Evolutionary conservation across 2,329 filamentous ascomycete genomes (phyloP), one percentile per base, ranked within the genome.

Genomic region (Zymoseptoria ardabiliae): DNA sequence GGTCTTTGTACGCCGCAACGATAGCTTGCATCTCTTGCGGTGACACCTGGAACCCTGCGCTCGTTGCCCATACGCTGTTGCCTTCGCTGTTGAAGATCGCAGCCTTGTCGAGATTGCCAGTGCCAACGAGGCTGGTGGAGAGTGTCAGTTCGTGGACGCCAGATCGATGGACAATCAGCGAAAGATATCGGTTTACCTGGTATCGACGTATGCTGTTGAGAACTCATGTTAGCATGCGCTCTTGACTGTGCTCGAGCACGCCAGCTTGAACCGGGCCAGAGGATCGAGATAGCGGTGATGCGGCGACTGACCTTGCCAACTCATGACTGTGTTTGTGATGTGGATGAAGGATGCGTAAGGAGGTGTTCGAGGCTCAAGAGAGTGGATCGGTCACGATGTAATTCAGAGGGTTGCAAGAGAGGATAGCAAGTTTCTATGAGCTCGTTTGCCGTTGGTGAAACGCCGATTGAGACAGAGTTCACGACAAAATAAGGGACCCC

Each of bases 31-130:
- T 81, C 70, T 86, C 83, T 17, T 77, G 71, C 4, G 81, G 79
- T 20, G 77, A 75, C 87, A 96, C 91, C 73, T 81, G 78, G 79
- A 96, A 96, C 67, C 81, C 83, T 57, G 82, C 21, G 25, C 85
- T 86, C 50, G 80, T 74, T 62, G 91, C 91, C 90, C 91, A 95
- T 69, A 85, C 82, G 73, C 87, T 91, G 77, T 89, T 89, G 70
- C 91, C 90, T 68, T 88, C 88, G 65, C 78, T 79, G 76, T 88
- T 91, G 81, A 94, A 85, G 75, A 96, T 91, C 73, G 89, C 89
- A 70, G 83, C 91, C 79, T 91, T 87, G 79, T 94, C 88, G 72
- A 96, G 77, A 74, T 92, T 87, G 71, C 86, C 86, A 70, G 82
- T 86, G 78, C 82, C 87, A 72, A 95, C 83, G 70, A 96, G 85